Base-by-base conservation (phyloP, 2,329 filamentous ascomycete species). In the Ilyonectria destructans region DNA sequence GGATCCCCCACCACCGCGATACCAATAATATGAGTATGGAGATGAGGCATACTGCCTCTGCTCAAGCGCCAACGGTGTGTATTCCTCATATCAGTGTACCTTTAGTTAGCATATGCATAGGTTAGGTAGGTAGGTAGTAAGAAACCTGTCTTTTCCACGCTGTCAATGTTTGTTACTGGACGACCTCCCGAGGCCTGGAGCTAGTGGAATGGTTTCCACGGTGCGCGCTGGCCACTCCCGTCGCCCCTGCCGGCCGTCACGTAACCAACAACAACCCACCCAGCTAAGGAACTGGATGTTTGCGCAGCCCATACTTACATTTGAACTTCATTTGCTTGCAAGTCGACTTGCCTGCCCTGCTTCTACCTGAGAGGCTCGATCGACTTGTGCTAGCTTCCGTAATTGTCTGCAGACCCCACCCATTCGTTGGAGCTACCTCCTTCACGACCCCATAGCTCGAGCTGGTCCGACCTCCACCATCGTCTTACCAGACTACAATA, bases 191-290 rank as follows among this genome's bases (percentile, higher is more conserved):
- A 43, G 19, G 29, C 15, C 48, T 52, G 46, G 60, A 57, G 56
- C 62, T 66, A 66, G 58, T 37, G 58, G 46, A 57, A 37, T 61
- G 57, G 63, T 37, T 57, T 49, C 54, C 51, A 67, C 35, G 58
- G 64, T 46, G 54, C 59, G 64, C 58, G 26, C 54, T 62, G 31
- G 31, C 59, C 37, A 45, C 48, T 46, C 46, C 40, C 21, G 23
- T 57, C 46, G 35, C 52, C 51, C 64, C 40, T 46, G 55, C 26
- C 48, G 17, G 23, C 37, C 58, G 46, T 62, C 64, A 40, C 45
- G 58, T 58, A 58, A 62, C 45, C 45, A 51, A 62, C 54, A 58
- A 51, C 21, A 54, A 48, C 46, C 33, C 45, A 40, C 33, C 46
- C 57, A 35, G 29, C 46, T 21, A 19, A n/a, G 40, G 7, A 26